A percentile compares a stretch with the other conserved stretches of the same genome.
These are phyloP conservation scores for Triticum monococcum DNA, from an alignment of 176 grass and related monocot genomes.

Conservation along the genomic window DNA sequence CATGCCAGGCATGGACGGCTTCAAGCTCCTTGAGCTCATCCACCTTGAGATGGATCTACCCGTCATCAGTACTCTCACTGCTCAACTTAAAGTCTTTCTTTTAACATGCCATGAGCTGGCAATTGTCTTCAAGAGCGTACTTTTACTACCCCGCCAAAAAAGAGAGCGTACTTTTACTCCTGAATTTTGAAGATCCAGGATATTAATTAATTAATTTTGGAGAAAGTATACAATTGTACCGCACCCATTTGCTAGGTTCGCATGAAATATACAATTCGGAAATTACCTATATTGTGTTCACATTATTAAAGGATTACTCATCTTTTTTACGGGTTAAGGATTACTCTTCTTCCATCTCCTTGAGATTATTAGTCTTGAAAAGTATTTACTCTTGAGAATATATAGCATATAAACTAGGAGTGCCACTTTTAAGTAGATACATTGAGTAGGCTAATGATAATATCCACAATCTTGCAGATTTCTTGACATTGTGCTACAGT, in stretches of 20 bases:
- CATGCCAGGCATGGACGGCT: conserved; percentile 45
- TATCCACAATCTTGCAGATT: background rate
- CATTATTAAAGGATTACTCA: no score
- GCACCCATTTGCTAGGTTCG: no score
- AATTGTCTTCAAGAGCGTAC: no score
- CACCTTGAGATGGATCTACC: conserved; percentile 64
- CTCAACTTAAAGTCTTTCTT: background rate
- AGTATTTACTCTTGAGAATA: background rate
- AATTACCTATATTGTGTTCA: no score
- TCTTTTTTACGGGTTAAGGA: no score
- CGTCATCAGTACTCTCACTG: conserved; percentile 47
- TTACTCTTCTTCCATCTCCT: no score
- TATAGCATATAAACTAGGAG: background rate
- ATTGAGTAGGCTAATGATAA: background rate
- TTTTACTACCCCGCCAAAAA: no score
- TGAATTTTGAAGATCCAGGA: background rate
- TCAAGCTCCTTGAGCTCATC: conserved; percentile 47
- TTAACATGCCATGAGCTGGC: background rate
- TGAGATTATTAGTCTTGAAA: background rate
- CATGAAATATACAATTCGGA: no score
- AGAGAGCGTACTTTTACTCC: no score
- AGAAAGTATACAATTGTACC: no score
- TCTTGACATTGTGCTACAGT: background rate
- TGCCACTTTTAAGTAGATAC: background rate
- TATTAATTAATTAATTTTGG: background rate